Evolutionary conservation across 2,329 filamentous ascomycete species (phyloP), one percentile per base, ranked within the genome.

Genomic region (Verticillium isaacii): DNA sequence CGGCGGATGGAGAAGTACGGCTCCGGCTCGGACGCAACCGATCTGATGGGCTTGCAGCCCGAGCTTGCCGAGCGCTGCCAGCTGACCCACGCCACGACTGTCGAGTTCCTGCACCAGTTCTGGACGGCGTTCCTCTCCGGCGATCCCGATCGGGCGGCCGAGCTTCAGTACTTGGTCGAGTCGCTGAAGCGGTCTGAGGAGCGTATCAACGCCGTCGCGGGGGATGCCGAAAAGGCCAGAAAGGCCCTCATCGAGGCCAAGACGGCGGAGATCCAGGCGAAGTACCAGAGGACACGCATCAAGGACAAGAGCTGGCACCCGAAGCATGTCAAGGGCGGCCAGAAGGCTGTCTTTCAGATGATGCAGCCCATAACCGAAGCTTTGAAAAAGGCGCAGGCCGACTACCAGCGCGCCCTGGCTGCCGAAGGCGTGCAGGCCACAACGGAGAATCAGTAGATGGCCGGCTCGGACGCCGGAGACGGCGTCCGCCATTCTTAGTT

Each of bases 101-200:
- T 91, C 41, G 95, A 99, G 71, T 99, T 98, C 70, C 80, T 99
- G n/a, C 91, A 94, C 69, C 96, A 98, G 74, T 99, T 99, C 78
- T 99, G 94, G 94, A 85, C 86, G 37, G 88, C 93, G 0, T 99
- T 96, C 71, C 82, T 96, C 32, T 97, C 93, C 0, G 94, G 93
- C 15, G 92, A 97, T 71, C 78, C 91, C 1, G 89, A 92, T 63
- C 88, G 92, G 37, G 91, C 92, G 0, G 82, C 83, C 52, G 94
- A 99, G 75, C 82, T 97, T 15, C 87, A 88, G 7, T 92, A 91
- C 64, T 83, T 97, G 56, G 88, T 90, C 8, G 91, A 96, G 72
- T 94, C 93, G 11, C 82, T 99, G 15, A 85, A 86, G 63, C 86
- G 89, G 63, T 94, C 92, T 0, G 81, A 88, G 61, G 85, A 89